A percentile compares a stretch with the other conserved stretches of the same genome.
Evolutionary conservation across 441 rosid genomes (phyloP).

Genomic region (Pelargonium citronellum): DNA sequence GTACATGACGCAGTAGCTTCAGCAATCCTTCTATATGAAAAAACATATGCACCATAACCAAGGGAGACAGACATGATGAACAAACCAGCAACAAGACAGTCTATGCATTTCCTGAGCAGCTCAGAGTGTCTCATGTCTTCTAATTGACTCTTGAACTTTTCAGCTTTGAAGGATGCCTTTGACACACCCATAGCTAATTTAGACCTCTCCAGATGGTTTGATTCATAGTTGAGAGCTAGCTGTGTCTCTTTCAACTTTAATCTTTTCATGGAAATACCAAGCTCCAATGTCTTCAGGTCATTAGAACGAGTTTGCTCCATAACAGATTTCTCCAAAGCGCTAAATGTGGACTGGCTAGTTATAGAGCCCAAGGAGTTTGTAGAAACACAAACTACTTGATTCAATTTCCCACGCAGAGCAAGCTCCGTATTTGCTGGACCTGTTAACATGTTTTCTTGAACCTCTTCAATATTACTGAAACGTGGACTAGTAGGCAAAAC

Average conservation of each 20-base stretch:
- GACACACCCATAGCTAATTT: slow-evolving; percentile 58
- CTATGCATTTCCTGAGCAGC: slow-evolving; percentile 56
- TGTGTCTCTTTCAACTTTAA: slow-evolving; percentile 49
- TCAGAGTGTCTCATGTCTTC: slow-evolving; percentile 67
- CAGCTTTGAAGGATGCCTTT: slow-evolving; percentile 61
- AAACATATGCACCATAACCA: slow-evolving; percentile 55
- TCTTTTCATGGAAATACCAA: slow-evolving; percentile 44
- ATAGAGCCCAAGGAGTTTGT: slow-evolving; percentile 30
- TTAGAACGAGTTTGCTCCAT: slow-evolving; percentile 66
- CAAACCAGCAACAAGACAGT: slow-evolving; percentile 77
- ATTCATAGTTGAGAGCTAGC: slow-evolving; percentile 45
- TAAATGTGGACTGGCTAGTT: slow-evolving; percentile 22
- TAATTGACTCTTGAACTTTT: slow-evolving; percentile 64
- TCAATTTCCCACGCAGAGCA: slow-evolving; percentile 28
- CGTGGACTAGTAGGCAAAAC: background rate
- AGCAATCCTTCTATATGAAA: slow-evolving; percentile 52
- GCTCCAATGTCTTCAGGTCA: slow-evolving; percentile 67
- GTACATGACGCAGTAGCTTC: slow-evolving; percentile 67
- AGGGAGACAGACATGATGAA: slow-evolving; percentile 52
- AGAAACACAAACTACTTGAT: slow-evolving; percentile 34
- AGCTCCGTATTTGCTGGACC: slow-evolving; percentile 35
- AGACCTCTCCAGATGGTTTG: slow-evolving; percentile 54
- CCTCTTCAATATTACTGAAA: slow-evolving; percentile 30
- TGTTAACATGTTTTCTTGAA: slow-evolving; percentile 31
- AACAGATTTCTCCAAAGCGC: slow-evolving; percentile 45